Conservation (phyloP, 2,329 filamentous ascomycete species). For the Phaeophleospora eucalypticola region DNA sequence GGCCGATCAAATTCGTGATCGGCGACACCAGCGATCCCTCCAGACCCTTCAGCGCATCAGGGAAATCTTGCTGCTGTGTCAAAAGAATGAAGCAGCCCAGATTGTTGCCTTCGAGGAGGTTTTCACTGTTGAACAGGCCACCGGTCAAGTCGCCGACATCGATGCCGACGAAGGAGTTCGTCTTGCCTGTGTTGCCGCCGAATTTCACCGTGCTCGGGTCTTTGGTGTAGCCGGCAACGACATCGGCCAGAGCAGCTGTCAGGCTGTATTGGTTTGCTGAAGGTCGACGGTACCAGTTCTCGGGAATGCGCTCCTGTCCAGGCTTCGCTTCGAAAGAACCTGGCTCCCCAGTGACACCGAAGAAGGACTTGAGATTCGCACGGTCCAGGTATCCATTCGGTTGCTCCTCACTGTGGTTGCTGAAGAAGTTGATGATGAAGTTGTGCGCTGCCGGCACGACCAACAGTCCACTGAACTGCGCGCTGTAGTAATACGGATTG, state of each 20-base stretch:
- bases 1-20: slow-evolving; percentile 13
- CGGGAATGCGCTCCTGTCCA: slow-evolving; percentile 23
- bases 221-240: slow-evolving; percentile 10
- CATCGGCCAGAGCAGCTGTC: slow-evolving; percentile 13
- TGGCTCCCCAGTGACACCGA: slow-evolving; percentile 18
- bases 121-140: slow-evolving; percentile 39
- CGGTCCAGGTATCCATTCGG: slow-evolving; percentile 23
- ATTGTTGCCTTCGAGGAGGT: slow-evolving; percentile 27
- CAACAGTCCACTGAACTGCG: slow-evolving; percentile 23
- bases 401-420: slow-evolving; percentile 23
- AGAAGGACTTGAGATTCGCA: slow-evolving; percentile 22
- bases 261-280: slow-evolving; percentile 16
- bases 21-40: slow-evolving; percentile 4
- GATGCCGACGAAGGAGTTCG: slow-evolving; percentile 34
- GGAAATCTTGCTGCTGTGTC: slow-evolving; percentile 14
- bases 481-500: slow-evolving; percentile 33
- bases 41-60: slow-evolving; percentile 19
- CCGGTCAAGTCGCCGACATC: slow-evolving; percentile 36
- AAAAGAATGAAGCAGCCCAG: slow-evolving; percentile 18
- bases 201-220: slow-evolving; percentile 20
- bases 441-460: slow-evolving; percentile 25
- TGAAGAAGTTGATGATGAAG: slow-evolving; percentile 27
- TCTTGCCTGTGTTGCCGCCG: slow-evolving; percentile 33
- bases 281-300: slow-evolving; percentile 22
- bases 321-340: slow-evolving; percentile 16